Evolutionary conservation across 345 rosid genomes (phyloP).

Genomic region (Euphorbia lathyris): DNA sequence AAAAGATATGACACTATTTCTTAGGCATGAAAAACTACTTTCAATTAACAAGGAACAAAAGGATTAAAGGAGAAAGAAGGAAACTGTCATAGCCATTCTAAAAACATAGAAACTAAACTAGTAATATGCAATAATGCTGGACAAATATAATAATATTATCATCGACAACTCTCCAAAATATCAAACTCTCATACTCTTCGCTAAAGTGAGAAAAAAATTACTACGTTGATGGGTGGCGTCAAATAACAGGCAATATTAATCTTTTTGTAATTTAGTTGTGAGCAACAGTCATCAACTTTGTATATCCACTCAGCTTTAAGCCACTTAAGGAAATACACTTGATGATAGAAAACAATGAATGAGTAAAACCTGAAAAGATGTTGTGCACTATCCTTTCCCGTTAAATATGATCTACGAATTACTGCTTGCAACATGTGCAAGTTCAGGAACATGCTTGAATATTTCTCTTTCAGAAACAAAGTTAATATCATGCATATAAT

Average conservation of each 20-base stretch:
- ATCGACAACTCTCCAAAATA: not conserved
- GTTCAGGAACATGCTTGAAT: not conserved
- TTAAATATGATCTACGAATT: not conserved
- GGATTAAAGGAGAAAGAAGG: not conserved
- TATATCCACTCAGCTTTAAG: not conserved
- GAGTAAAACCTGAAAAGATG: not conserved
- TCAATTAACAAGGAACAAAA: not conserved
- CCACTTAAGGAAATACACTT: not conserved
- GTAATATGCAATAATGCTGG: not conserved
- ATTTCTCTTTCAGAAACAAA: not conserved
- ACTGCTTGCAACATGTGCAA: not conserved
- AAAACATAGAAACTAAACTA: not conserved
- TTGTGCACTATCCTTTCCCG: not conserved
- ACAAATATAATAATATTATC: not conserved
- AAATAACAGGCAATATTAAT: not conserved
- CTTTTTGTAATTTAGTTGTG: constrained; percentile 1
- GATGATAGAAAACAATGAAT: not conserved
- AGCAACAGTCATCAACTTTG: not conserved
- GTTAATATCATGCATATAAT: not conserved
- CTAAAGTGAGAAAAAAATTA: not conserved
- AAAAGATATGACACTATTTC: constrained; percentile 15
- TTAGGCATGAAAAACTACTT: not conserved
- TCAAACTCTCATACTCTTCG: not conserved
- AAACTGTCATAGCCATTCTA: not conserved
- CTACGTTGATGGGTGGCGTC: not conserved